Evolutionary conservation across 805 yeast genomes (phyloP).

Genomic region (Jamesozyma jinghongensis): DNA sequence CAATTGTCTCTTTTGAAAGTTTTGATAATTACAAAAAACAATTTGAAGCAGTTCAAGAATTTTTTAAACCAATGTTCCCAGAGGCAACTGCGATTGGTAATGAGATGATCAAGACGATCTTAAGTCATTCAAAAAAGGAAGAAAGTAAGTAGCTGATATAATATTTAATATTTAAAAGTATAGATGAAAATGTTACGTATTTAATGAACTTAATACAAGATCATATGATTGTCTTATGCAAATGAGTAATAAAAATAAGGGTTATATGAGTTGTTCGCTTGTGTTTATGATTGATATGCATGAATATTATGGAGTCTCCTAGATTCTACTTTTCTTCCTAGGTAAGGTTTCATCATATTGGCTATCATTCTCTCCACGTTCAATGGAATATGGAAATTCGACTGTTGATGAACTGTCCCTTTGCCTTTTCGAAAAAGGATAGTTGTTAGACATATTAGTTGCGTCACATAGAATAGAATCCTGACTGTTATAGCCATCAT

Average conservation of each 20-base stretch:
- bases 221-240: neutral
- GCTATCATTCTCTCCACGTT: neutral
- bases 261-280: neutral
- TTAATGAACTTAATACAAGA: neutral
- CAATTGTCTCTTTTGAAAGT: conserved; percentile 65
- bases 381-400: neutral
- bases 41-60: conserved; percentile 74
- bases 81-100: conserved; percentile 87
- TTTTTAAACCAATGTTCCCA: conserved; percentile 76
- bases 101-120: conserved; percentile 82
- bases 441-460: neutral
- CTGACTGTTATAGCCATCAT: no score
- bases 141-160: neutral
- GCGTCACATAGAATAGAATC: neutral
- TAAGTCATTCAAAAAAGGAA: conserved; percentile 29
- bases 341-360: neutral
- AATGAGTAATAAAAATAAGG: neutral
- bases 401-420: neutral
- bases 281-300: no score
- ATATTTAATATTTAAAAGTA: neutral
- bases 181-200: neutral
- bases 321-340: neutral
- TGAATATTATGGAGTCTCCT: neutral
- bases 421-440: neutral
- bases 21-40: conserved; percentile 59